Conservation (phyloP, 2,329 filamentous ascomycete genomes). For the Colletotrichum sp. region DNA sequence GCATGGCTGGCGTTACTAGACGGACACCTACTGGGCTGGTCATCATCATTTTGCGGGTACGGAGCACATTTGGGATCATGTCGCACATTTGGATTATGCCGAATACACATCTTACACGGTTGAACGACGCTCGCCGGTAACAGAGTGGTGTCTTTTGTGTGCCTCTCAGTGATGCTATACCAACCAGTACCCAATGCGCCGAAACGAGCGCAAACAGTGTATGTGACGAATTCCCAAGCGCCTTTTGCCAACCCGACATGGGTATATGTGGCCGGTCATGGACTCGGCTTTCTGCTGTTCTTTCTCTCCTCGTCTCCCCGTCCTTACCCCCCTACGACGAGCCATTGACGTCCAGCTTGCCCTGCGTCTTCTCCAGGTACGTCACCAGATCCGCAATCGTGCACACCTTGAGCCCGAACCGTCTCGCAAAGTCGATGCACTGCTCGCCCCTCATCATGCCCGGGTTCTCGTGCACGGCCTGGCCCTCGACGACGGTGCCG, state of each 20-base stretch:
- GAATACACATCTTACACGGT: not conserved
- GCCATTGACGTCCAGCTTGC: slow-evolving; percentile 57
- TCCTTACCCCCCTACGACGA: slow-evolving; percentile 14
- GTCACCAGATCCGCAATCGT: slow-evolving; percentile 90
- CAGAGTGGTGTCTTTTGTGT: not conserved
- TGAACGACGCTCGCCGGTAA: not conserved
- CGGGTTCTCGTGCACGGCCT: slow-evolving; percentile 67
- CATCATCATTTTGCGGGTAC: not conserved
- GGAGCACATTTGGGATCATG: not conserved
- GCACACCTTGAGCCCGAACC: slow-evolving; percentile 90
- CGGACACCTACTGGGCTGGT: not conserved
- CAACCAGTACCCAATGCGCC: not conserved
- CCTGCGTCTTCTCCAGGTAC: slow-evolving; percentile 79
- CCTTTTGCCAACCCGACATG: not conserved
- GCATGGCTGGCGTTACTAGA: not conserved
- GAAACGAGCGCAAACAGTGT: not conserved
- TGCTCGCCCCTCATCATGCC: slow-evolving; percentile 93
- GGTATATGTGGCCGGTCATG: not conserved
- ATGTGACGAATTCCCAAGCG: not conserved
- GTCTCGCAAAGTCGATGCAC: slow-evolving; percentile 85
- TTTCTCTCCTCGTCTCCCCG: not conserved
- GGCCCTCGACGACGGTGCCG: slow-evolving; percentile 73
- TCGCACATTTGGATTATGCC: not conserved
- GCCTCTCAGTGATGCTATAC: not conserved
- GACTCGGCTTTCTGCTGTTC: not conserved